Percentiles rank a stretch among this genome's conserved stretches.
phyloP scores from a whole-genome alignment of 2,329 filamentous ascomycete genomes.

The Chaetomium sp. region DNA sequence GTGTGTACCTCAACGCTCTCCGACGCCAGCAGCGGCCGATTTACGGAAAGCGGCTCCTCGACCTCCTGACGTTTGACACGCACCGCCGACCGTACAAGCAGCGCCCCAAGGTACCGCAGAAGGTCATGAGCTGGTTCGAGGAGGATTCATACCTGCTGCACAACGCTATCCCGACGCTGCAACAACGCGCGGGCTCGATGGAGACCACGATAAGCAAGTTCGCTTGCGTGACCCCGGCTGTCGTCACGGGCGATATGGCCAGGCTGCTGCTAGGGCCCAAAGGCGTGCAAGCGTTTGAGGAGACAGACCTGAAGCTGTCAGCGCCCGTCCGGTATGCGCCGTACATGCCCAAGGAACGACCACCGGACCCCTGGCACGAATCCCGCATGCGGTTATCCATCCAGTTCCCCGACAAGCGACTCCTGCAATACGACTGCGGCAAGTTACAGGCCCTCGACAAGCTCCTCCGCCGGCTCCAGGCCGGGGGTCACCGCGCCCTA shows the following conservation, averaged over 20 bases:
- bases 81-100: conserved; percentile 53
- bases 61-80: conserved; percentile 61
- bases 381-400: conserved; percentile 88
- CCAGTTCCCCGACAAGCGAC: conserved; percentile 89
- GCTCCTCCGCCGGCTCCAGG: conserved; percentile 77
- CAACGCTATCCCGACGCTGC: conserved; percentile 66
- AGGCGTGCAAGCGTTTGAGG: conserved; percentile 51
- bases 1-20: conserved; percentile 72
- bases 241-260: conserved; percentile 72
- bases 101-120: conserved; percentile 53
- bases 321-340: conserved; percentile 49
- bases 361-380: conserved; percentile 82
- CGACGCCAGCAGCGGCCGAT: conserved; percentile 74
- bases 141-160: conserved; percentile 58
- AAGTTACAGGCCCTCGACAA: conserved; percentile 88
- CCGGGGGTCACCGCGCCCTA: conserved; percentile 83
- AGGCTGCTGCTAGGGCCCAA: conserved; percentile 58
- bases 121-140: conserved; percentile 68
- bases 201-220: conserved; percentile 78
- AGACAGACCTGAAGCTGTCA: conserved; percentile 51
- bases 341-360: conserved; percentile 49
- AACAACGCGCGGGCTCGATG: conserved; percentile 64
- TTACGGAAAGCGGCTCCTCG: conserved; percentile 73
- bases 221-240: conserved; percentile 84
- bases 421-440: conserved; percentile 97